Percentiles rank a stretch among this genome's conserved stretches.
Conservation (phyloP, 768 basidiomycete species). For the Tulasnella sp. region DNA sequence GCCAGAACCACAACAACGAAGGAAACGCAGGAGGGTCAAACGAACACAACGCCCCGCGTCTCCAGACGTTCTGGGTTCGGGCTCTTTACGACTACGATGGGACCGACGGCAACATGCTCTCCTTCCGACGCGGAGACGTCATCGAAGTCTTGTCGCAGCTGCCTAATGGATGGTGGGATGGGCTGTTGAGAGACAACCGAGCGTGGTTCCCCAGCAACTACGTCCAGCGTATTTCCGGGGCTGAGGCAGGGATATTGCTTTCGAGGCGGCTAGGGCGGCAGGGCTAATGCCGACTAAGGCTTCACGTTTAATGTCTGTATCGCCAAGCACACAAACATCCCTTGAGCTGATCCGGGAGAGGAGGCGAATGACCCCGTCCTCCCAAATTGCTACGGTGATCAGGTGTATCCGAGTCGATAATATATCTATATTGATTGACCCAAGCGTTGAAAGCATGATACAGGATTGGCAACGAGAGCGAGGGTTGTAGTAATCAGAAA, state of each 20-base stretch:
- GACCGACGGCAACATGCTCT: slow-evolving; percentile 73
- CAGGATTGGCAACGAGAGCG: not conserved
- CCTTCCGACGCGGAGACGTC: slow-evolving; percentile 74
- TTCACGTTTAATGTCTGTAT: no score
- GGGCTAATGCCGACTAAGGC: no score
- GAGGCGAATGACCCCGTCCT: no score
- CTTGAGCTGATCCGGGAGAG: no score
- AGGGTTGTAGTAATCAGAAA: not conserved
- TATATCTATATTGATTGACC: not conserved
- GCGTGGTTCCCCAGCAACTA: slow-evolving; percentile 99
- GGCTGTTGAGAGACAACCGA: slow-evolving; percentile 72
- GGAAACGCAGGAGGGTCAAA: no score
- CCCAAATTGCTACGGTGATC: no score
- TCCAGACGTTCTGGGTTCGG: no score
- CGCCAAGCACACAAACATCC: no score
- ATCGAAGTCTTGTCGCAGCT: slow-evolving; percentile 87
- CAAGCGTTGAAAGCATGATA: not conserved
- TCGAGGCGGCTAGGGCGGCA: no score
- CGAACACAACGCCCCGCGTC: no score
- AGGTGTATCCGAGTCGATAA: not conserved
- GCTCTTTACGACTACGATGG: slow-evolving; percentile 85
- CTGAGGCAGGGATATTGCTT: slow-evolving; percentile 71
- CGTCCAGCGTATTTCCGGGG: slow-evolving; percentile 63
- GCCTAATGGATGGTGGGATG: slow-evolving; percentile 97
- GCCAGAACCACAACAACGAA: no score